Conservation (phyloP, 2,329 filamentous ascomycete genomes). For the Neofusicoccum kwambonambiense region DNA sequence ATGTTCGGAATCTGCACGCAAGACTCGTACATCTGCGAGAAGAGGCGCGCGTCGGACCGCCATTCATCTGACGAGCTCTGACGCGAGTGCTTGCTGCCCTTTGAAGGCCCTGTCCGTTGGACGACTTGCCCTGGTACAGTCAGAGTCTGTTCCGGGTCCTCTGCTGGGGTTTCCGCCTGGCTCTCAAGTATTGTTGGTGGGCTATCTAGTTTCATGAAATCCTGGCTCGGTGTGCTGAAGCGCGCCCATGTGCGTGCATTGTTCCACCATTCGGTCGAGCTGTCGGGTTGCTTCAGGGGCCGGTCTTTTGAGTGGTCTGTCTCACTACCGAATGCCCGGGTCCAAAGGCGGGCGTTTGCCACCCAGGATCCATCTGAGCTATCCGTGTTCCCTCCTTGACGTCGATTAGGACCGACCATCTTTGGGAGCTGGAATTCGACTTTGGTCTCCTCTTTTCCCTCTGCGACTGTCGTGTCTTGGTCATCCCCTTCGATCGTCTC, state of each 20-base stretch:
- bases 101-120: neutral
- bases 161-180: neutral
- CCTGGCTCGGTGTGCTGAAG: neutral
- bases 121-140: neutral
- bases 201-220: neutral
- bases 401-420: neutral
- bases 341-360: conserved; percentile 5
- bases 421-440: neutral
- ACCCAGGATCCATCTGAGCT: conserved; percentile 7
- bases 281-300: neutral
- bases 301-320: neutral
- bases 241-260: conserved; percentile 6
- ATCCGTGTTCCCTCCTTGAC: neutral
- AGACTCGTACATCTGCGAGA: conserved; percentile 37
- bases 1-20: conserved; percentile 25
- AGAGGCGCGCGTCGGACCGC: conserved; percentile 27
- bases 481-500: neutral
- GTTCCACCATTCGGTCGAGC: conserved; percentile 8
- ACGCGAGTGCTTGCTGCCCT: neutral
- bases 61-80: conserved; percentile 12
- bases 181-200: neutral
- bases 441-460: neutral
- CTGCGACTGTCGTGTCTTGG: neutral
- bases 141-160: neutral
- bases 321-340: neutral